Base-by-base conservation (phyloP, 768 basidiomycete genomes). In the Lanmaoa rubissima region DNA sequence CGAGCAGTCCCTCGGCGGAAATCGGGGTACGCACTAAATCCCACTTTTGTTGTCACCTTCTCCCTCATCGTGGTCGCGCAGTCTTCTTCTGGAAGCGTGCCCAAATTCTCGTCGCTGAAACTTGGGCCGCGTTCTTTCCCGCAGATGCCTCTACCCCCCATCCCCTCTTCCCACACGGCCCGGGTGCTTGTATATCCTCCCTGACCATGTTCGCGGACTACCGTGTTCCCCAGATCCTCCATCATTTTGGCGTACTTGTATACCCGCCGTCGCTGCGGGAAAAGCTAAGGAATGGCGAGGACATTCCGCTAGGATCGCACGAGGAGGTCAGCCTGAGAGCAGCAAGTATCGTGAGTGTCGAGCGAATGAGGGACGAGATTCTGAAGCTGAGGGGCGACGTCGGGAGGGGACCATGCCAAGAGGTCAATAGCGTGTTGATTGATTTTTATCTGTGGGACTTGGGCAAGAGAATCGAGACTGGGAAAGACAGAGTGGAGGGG, bases 131-230 rank as follows among this genome's bases (percentile, higher is more conserved):
- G 3, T 94, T 94, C 76, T 90, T 88, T 69, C 91, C 91, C 1
- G 65, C 74, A 4, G 70, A 76, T 3, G 57, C 59, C 74, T 12
- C 73, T 8, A 54, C 68, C 8, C 63, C 75, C 0, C 92, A 94
- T 68, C 92, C 92, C 4, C 74, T 94, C 42, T 91, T 94, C 73
- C 87, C 88, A 4, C 75, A 79, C 16, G 51, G 63, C 8, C 68
- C 68, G 11, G 87, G 86, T 5, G 75, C 86, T 19, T 76, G 78
- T 38, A 90, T 94, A 58, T 78, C 81, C 48, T 74, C 85, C 48
- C 80, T 95, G 12, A 94, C 93, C 21, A 95, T 94, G 94, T 96
- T 96, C 70, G 91, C 94, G 5, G 93, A 95, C 75, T 94, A 94
- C 67, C 84, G 92, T 41, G 90, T 96, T 6, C 93, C 93, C 2